Evolutionary conservation across 768 basidiomycete species (phyloP).

Genomic region (Amanita thiersii): DNA sequence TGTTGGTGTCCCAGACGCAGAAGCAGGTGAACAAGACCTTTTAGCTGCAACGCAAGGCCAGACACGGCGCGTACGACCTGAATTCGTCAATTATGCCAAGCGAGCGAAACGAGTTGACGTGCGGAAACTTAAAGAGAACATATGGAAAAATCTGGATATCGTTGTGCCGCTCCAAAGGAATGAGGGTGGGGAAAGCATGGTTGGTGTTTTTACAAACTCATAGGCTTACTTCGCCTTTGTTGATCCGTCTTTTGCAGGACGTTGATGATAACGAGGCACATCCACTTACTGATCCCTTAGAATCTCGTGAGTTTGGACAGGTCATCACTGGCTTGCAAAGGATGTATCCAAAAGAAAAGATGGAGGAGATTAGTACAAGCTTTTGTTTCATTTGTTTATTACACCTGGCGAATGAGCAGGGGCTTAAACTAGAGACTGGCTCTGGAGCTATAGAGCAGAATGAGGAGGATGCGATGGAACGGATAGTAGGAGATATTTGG

Average conservation of each 20-base stretch:
- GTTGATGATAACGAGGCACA: conserved; percentile 34
- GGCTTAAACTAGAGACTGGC: conserved; percentile 67
- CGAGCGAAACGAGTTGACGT: conserved; percentile 96
- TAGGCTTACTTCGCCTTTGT: not conserved
- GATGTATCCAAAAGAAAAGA: conserved; percentile 86
- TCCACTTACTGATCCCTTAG: conserved; percentile 51
- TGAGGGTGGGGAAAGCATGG: conserved; percentile 42
- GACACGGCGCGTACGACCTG: conserved; percentile 74
- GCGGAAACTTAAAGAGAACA: conserved; percentile 93
- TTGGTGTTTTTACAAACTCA: conserved; percentile 18
- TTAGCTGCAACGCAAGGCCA: conserved; percentile 73
- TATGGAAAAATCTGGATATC: conserved; percentile 90
- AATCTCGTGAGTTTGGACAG: conserved; percentile 63
- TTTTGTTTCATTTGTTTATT: conserved; percentile 99
- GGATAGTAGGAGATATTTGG: conserved; percentile 68
- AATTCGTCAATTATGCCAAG: conserved; percentile 90
- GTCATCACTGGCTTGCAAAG: conserved; percentile 78
- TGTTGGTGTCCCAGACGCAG: conserved; percentile 32
- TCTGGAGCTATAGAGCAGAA: conserved; percentile 26
- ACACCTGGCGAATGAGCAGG: conserved; percentile 95
- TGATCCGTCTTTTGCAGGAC: conserved; percentile 30
- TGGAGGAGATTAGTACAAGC: conserved; percentile 97
- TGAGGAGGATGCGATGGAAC: conserved; percentile 21
- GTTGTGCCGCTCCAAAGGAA: conserved; percentile 38
- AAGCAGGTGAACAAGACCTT: conserved; percentile 79